phyloP scores from a whole-genome alignment of 129 eudicot genomes.

The Lactuca sativa region DNA sequence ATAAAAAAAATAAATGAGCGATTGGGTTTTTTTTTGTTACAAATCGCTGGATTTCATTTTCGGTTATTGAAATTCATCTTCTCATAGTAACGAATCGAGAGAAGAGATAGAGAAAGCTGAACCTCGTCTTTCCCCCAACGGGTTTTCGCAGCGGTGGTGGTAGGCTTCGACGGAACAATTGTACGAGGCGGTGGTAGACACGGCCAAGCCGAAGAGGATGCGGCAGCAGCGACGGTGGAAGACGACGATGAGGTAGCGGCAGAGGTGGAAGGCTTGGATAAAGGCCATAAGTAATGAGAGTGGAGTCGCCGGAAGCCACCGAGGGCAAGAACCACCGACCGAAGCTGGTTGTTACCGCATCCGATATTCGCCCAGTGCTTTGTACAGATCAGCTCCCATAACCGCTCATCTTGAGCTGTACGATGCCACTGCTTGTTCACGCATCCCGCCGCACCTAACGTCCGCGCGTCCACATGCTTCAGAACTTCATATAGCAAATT shows the following conservation, averaged over 20 bases:
- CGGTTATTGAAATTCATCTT: conserved; percentile 67
- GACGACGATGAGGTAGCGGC: conserved; percentile 23
- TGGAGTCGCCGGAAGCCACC: conserved; percentile 87
- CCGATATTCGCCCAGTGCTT: conserved; percentile 54
- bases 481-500: conserved; percentile 74
- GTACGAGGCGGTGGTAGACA: conserved; percentile 46
- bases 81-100: conserved; percentile 78
- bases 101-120: conserved; percentile 68
- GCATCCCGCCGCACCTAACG: conserved; percentile 64
- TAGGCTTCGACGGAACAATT: conserved; percentile 31
- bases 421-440: conserved; percentile 74
- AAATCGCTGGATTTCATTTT: conserved; percentile 31
- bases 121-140: conserved; percentile 97
- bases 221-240: conserved; percentile 24
- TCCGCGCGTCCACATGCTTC: conserved; percentile 81
- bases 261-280: conserved; percentile 49
- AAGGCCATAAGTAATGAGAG: conserved; percentile 74
- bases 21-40: neutral
- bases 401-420: conserved; percentile 80
- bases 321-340: conserved; percentile 81
- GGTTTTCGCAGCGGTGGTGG: conserved; percentile 29
- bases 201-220: conserved; percentile 51
- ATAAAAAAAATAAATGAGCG: neutral
- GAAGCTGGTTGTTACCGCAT: conserved; percentile 59
- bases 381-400: conserved; percentile 95